Conservation (phyloP, 352 stramenopile species). For the Phytophthora multivora region DNA sequence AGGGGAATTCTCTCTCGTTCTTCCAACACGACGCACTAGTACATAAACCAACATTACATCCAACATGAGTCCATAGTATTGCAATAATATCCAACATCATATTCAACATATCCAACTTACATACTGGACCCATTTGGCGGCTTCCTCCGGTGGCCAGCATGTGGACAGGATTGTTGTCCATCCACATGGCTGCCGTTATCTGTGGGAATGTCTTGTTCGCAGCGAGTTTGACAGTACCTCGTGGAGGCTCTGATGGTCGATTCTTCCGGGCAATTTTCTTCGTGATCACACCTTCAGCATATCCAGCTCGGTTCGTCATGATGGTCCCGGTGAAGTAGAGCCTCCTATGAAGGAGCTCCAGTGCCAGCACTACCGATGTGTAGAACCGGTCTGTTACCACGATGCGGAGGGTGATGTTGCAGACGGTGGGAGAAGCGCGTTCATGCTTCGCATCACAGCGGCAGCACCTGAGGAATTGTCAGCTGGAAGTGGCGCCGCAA, state of each 20-base stretch:
- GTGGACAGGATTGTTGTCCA: conserved; percentile 12
- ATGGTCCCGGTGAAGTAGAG: neutral
- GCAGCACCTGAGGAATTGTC: neutral
- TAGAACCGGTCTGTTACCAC: conserved; percentile 7
- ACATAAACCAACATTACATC: conserved; percentile 1
- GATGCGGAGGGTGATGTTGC: neutral
- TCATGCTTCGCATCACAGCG: neutral
- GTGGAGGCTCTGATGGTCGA: neutral
- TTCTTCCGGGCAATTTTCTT: neutral
- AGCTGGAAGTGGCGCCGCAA: neutral
- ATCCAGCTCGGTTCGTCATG: neutral
- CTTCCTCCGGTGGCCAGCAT: conserved; percentile 5
- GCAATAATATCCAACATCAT: conserved; percentile 4
- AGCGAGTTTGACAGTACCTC: neutral
- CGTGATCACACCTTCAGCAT: neutral
- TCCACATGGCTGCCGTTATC: conserved; percentile 8
- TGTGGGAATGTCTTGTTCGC: conserved; percentile 4
- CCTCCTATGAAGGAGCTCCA: neutral
- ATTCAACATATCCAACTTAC: conserved; percentile 10
- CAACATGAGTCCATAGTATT: too few species aligned
- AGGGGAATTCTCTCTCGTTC: neutral
- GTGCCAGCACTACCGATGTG: neutral
- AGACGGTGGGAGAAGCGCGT: too few species aligned
- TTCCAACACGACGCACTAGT: neutral
- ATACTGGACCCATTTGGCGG: neutral